A percentile compares a stretch with the other conserved stretches of the same genome.
These are phyloP conservation scores for Urochloa ruziziensis DNA, from an alignment of 176 grass and related monocot genomes.

Conservation along the genomic window DNA sequence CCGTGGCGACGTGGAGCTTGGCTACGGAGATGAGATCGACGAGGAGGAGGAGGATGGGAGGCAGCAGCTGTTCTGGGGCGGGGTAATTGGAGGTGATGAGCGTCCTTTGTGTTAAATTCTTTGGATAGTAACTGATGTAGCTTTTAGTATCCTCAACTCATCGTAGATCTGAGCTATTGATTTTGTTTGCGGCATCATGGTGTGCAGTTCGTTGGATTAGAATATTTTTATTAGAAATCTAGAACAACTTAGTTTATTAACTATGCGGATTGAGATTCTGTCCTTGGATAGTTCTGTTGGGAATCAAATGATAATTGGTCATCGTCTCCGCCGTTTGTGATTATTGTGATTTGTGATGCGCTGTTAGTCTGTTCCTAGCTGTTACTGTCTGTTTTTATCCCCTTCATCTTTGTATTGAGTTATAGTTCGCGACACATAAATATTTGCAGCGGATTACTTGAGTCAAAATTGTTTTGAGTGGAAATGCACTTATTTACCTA, in stretches of 20 bases:
- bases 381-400: no score
- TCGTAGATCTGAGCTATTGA: background rate
- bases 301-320: background rate
- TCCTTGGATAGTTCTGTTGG: background rate
- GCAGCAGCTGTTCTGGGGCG: constrained; percentile 69
- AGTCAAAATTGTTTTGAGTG: no score
- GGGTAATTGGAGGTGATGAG: constrained; percentile 60
- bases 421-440: no score
- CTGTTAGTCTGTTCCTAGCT: no score
- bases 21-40: constrained; percentile 73
- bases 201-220: background rate
- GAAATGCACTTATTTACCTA: no score
- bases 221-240: background rate
- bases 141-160: background rate
- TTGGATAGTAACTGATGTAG: constrained; percentile 7
- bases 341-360: no score
- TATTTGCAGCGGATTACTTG: no score
- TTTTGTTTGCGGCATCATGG: background rate
- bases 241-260: background rate
- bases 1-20: constrained; percentile 76
- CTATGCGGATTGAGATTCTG: background rate
- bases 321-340: no score
- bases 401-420: no score
- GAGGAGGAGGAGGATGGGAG: constrained; percentile 71
- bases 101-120: constrained; percentile 24